These are phyloP conservation scores for Penicillium sp. DNA, from an alignment of 2,329 filamentous ascomycete genomes.

Conservation along the genomic window DNA sequence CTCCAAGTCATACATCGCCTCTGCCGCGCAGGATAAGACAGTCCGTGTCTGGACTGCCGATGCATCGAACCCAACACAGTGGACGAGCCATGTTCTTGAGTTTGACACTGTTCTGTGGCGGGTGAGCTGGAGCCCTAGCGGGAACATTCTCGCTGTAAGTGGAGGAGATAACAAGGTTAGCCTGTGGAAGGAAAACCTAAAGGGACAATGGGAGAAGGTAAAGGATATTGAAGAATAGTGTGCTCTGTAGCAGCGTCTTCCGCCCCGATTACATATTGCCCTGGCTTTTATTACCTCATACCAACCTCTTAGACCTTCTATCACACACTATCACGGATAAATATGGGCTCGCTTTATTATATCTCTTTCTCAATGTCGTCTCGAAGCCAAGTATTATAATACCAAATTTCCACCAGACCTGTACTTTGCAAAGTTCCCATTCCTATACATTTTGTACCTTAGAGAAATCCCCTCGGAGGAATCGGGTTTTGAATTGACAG, in stretches of 20 bases:
- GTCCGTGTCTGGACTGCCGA: conserved; percentile 95
- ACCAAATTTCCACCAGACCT: neutral
- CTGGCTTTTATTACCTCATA: conserved; percentile 7
- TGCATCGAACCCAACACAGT: conserved; percentile 68
- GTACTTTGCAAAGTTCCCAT: neutral
- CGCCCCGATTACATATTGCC: conserved; percentile 21
- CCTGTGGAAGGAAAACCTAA: conserved; percentile 97
- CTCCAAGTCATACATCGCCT: conserved; percentile 95
- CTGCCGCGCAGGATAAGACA: conserved; percentile 93
- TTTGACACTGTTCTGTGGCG: conserved; percentile 94
- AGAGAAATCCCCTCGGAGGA: neutral
- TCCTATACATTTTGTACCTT: neutral
- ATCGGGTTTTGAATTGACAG: conserved; percentile 8
- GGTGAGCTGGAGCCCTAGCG: conserved; percentile 96
- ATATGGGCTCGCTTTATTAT: conserved; percentile 4
- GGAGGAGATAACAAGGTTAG: conserved; percentile 96
- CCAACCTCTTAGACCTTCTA: conserved; percentile 13
- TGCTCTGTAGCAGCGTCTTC: conserved; percentile 16
- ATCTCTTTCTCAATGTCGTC: conserved; percentile 1
- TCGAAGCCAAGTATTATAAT: neutral
- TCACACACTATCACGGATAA: conserved; percentile 19
- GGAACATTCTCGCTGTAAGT: conserved; percentile 92
- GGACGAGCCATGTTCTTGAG: conserved; percentile 82
- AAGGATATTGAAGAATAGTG: conserved; percentile 88
- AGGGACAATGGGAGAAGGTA: conserved; percentile 95